These are phyloP conservation scores for Euphrasia arctica DNA, from an alignment of 305 asterid genomes.

Conservation along the genomic window DNA sequence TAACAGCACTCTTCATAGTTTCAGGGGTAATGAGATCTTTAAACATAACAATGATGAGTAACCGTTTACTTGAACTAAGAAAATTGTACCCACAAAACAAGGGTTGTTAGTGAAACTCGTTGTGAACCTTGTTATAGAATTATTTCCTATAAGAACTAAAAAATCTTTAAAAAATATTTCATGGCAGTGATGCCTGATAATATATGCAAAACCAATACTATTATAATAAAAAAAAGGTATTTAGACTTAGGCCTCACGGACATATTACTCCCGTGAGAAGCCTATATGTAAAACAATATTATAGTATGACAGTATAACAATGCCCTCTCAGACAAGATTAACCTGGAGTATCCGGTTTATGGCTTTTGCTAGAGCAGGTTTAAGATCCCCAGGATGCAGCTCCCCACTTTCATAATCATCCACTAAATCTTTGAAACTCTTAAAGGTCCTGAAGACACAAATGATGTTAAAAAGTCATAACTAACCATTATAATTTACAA, in stretches of 20 bases:
- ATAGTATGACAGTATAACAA: slow-evolving; percentile 1
- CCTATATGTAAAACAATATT: slow-evolving; percentile 3
- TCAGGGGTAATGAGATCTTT: too few relatives aligned
- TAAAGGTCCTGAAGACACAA: slow-evolving; percentile 51
- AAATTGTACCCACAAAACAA: neutral
- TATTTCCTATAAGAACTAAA: too few relatives aligned
- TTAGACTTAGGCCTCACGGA: neutral
- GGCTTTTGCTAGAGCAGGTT: slow-evolving; percentile 86
- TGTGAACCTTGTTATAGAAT: neutral
- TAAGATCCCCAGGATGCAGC: slow-evolving; percentile 91
- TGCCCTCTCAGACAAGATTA: neutral
- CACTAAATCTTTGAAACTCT: slow-evolving; percentile 53
- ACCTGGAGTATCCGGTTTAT: slow-evolving; percentile 83
- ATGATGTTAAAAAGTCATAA: neutral
- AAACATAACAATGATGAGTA: neutral
- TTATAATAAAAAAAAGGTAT: neutral
- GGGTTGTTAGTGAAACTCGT: neutral
- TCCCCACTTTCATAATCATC: slow-evolving; percentile 72
- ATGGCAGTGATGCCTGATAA: too few relatives aligned
- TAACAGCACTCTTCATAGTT: too few relatives aligned
- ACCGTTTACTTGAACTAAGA: too few relatives aligned
- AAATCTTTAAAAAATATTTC: too few relatives aligned
- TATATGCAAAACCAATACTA: neutral
- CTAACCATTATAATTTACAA: neutral
- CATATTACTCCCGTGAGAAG: neutral